These are phyloP conservation scores for Boletus subcaerulescens DNA, from an alignment of 768 basidiomycete species.

Conservation along the genomic window DNA sequence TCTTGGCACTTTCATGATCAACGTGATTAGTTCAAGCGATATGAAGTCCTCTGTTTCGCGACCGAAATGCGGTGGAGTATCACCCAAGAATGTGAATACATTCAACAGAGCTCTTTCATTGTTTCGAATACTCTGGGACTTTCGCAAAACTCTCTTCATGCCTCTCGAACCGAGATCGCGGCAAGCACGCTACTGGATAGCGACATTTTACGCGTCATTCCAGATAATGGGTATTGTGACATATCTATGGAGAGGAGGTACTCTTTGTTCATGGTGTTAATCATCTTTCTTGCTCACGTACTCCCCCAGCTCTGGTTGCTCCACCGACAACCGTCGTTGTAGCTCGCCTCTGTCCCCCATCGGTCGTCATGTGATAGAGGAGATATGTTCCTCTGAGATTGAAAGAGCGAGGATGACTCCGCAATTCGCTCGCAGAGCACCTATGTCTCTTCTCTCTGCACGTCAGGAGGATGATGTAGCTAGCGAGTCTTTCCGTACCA, in stretches of 20 bases:
- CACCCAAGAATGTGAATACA: background rate
- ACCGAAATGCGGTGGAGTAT: slow-evolving; percentile 24
- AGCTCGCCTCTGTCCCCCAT: slow-evolving; percentile 19
- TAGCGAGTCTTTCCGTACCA: background rate
- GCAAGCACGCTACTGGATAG: slow-evolving; percentile 7
- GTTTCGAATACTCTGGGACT: slow-evolving; percentile 4
- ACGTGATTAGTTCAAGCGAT: slow-evolving; percentile 19
- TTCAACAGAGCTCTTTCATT: slow-evolving; percentile 21
- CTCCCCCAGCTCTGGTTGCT: background rate
- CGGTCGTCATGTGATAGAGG: slow-evolving; percentile 17
- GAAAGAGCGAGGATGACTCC: background rate
- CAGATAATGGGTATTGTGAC: background rate
- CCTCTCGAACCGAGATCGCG: background rate
- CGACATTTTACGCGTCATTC: slow-evolving; percentile 21
- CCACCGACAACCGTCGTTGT: background rate
- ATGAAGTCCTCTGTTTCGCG: slow-evolving; percentile 32
- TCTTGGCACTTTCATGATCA: background rate
- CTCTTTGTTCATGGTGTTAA: background rate
- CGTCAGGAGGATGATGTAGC: background rate
- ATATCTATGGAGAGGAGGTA: slow-evolving; percentile 7
- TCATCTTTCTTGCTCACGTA: background rate
- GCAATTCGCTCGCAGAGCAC: background rate
- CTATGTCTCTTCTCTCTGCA: background rate
- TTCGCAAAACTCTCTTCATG: background rate
- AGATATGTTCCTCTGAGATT: slow-evolving; percentile 5